Evolutionary conservation across 257 asterid species (phyloP).

Genomic region (Solanum peruvianum): DNA sequence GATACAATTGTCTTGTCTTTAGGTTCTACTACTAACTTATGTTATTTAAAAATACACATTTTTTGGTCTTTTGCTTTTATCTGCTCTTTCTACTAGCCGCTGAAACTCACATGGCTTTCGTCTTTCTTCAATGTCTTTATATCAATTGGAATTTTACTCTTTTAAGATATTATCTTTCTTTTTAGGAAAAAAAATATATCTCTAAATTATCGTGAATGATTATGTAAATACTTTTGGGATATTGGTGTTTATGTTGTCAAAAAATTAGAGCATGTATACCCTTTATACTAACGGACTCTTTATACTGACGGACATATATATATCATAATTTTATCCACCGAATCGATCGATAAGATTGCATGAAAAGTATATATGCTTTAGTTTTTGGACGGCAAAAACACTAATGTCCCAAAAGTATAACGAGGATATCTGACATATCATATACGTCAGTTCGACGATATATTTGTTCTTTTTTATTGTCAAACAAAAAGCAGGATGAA

Average conservation of each 20-base stretch:
- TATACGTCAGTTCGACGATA: too few relatives aligned
- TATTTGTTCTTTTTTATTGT: neutral
- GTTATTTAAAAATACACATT: conserved; percentile 9
- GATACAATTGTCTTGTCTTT: conserved; percentile 2
- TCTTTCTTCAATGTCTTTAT: conserved; percentile 19
- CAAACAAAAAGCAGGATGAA: neutral
- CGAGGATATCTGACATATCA: too few relatives aligned
- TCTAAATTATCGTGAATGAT: too few relatives aligned
- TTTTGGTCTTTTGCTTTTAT: conserved; percentile 6
- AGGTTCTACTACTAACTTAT: neutral
- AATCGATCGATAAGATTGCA: too few relatives aligned
- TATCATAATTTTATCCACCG: too few relatives aligned
- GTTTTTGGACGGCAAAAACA: too few relatives aligned
- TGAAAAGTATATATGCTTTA: too few relatives aligned
- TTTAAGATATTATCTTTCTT: neutral
- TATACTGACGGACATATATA: too few relatives aligned
- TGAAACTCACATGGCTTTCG: conserved; percentile 19
- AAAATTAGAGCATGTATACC: too few relatives aligned
- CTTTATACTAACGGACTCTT: too few relatives aligned
- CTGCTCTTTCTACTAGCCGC: neutral
- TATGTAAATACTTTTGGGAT: too few relatives aligned
- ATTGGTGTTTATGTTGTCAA: fast-evolving
- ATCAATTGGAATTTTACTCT: neutral
- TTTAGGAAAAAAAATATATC: neutral
- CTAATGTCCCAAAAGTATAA: too few relatives aligned